Evolutionary conservation across 192 early-diverging fungal species (phyloP), one percentile per base, ranked within the genome.

Genomic region (Lobosporangium transversale): DNA sequence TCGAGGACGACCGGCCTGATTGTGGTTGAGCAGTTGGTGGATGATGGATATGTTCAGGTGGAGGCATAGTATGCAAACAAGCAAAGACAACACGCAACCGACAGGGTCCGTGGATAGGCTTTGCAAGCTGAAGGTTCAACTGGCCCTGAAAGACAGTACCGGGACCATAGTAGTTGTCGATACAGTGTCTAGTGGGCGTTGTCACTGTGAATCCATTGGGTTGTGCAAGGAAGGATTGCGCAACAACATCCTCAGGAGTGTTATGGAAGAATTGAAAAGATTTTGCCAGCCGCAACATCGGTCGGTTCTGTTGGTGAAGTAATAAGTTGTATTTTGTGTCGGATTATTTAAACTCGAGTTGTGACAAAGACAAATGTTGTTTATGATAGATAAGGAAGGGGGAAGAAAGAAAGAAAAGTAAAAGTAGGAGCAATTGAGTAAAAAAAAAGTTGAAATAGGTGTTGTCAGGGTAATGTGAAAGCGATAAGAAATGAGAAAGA

Each of bases 91-190:
- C 64, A 15, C 73, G 58, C 18, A 76, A 65, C 4, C 53, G 59
- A 45, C 65, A 67, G 9, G 63, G 63, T 2, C 43, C 43, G 0
- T 2, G 29, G 53, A 76, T 67, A 26, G 42, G 29, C 26, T 67
- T 76, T 21, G 60, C 37, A 17, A 62, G 73, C 53, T 76, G 73
- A 21, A 76, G 33, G 48, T 62, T 76, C 23, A 76, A 53, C 40
- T 67, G 73, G 10, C 73, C 73, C 29, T 76, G 63, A 48, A 76
- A 76, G 50, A 76, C 47, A 20, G 65, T 76, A 53, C 73, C 73
- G 6, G 73, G 73, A 18, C 73, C 73, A 62, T 76, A 43, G 44
- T 67, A 76, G 65, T 62, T 76, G 53, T 76, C 73, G 45, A 76
- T 63, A 3, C 73, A 51, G 32, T 51, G 18, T 24, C 53, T 31